Evolutionary conservation across 2,329 filamentous ascomycete species (phyloP).

Genomic region (Aspergillus pseudoglaucus): DNA sequence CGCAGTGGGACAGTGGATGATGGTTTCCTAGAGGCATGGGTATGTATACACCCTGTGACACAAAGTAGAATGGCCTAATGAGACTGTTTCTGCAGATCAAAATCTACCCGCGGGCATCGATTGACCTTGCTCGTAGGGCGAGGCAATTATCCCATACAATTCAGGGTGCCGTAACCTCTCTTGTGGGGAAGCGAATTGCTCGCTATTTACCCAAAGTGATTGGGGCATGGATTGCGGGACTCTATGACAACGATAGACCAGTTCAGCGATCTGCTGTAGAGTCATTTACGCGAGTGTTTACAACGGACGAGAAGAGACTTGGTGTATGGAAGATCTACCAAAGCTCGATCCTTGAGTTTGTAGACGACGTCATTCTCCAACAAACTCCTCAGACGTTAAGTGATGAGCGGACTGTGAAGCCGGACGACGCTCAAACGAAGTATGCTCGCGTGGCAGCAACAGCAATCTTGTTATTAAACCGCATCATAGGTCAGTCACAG

Average conservation of each 20-base stretch:
- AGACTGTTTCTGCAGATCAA: constrained; percentile 53
- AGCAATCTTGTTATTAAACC: constrained; percentile 49
- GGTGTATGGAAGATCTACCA: constrained; percentile 79
- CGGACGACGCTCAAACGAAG: constrained; percentile 80
- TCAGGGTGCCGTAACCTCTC: constrained; percentile 56
- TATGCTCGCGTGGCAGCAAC: constrained; percentile 71
- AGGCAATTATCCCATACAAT: constrained; percentile 77
- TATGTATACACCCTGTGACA: constrained; percentile 39
- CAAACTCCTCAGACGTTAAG: constrained; percentile 79
- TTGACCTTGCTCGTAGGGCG: constrained; percentile 81
- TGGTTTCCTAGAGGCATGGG: constrained; percentile 80
- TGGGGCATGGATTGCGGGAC: constrained; percentile 83
- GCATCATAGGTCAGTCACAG: constrained; percentile 42
- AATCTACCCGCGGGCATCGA: constrained; percentile 80
- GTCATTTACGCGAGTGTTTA: constrained; percentile 68
- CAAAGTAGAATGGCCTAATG: constrained; percentile 4
- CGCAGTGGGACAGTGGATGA: constrained; percentile 65
- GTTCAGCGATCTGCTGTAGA: constrained; percentile 72
- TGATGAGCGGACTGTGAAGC: constrained; percentile 76
- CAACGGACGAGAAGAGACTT: constrained; percentile 68
- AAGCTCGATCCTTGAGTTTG: constrained; percentile 71
- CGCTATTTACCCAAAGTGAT: constrained; percentile 70
- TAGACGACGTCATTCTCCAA: constrained; percentile 65
- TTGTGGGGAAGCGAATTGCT: constrained; percentile 73
- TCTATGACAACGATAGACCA: constrained; percentile 75